A percentile compares a stretch with the other conserved stretches of the same genome.
Evolutionary conservation across 73 alveolate species (phyloP).

Genomic region (Tetrahymena thermophila): DNA sequence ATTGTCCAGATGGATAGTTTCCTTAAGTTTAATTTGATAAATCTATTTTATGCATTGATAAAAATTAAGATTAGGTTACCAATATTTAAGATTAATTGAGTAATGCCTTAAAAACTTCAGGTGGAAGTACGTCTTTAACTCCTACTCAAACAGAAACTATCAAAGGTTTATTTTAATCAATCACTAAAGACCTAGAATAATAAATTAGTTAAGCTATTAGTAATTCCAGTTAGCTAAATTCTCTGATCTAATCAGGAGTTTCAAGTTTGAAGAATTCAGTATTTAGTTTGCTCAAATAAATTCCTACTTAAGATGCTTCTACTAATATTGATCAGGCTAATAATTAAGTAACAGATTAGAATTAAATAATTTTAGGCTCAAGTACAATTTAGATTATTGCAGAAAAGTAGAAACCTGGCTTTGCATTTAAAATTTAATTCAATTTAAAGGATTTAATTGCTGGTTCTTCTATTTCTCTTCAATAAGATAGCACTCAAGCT

Average conservation of each 20-base stretch:
- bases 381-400: background rate
- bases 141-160: no score
- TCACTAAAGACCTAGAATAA: no score
- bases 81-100: no score
- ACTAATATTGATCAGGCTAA: background rate
- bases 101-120: no score
- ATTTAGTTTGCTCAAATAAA: background rate
- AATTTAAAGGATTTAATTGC: background rate
- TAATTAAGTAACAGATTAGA: background rate
- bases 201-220: no score
- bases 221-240: background rate
- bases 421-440: background rate
- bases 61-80: no score
- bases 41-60: no score
- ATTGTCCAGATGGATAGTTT: no score
- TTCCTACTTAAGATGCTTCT: background rate
- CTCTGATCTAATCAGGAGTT: background rate
- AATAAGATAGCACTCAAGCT: background rate
- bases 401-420: background rate
- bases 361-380: background rate
- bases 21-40: no score
- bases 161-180: no score
- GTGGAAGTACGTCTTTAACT: no score
- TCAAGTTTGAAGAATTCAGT: background rate
- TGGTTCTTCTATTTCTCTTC: background rate